Evolutionary conservation across 257 asterid species (phyloP).

Genomic region (Henckelia pumila): DNA sequence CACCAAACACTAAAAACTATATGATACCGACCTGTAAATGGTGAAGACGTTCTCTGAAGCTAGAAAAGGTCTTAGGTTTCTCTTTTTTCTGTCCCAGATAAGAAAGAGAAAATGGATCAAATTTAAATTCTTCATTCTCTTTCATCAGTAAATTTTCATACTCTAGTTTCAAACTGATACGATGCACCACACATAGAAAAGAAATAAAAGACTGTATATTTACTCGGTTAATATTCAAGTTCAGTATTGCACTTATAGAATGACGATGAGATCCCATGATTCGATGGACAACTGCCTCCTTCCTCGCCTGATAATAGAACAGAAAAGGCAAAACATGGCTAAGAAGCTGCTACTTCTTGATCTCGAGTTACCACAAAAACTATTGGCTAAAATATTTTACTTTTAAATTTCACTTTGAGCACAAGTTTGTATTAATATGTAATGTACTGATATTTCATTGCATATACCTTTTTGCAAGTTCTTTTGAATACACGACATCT

Average conservation of each 20-base stretch:
- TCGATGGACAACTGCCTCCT: slow-evolving; percentile 70
- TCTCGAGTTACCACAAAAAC: not conserved
- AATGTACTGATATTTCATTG: not conserved
- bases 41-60: slow-evolving; percentile 84
- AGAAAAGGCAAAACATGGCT: slow-evolving; percentile 1
- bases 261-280: slow-evolving; percentile 80
- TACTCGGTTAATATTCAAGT: slow-evolving; percentile 62
- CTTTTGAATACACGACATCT: slow-evolving; percentile 66
- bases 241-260: slow-evolving; percentile 48
- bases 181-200: slow-evolving; percentile 8
- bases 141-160: not conserved
- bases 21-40: slow-evolving; percentile 72
- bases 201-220: slow-evolving; percentile 23
- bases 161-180: not conserved
- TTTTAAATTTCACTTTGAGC: not conserved
- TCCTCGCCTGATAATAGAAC: slow-evolving; percentile 40
- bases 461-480: slow-evolving; percentile 54
- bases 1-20: slow-evolving; percentile 20
- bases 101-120: slow-evolving; percentile 21
- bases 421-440: not conserved
- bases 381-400: not conserved
- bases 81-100: slow-evolving; percentile 61
- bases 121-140: slow-evolving; percentile 1
- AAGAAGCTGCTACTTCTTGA: slow-evolving; percentile 7
- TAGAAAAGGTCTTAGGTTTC: slow-evolving; percentile 61